Percentiles rank a stretch among this genome's conserved stretches.
Evolutionary conservation across 306 rosid species (phyloP).

Genomic region (Quercus gilva): DNA sequence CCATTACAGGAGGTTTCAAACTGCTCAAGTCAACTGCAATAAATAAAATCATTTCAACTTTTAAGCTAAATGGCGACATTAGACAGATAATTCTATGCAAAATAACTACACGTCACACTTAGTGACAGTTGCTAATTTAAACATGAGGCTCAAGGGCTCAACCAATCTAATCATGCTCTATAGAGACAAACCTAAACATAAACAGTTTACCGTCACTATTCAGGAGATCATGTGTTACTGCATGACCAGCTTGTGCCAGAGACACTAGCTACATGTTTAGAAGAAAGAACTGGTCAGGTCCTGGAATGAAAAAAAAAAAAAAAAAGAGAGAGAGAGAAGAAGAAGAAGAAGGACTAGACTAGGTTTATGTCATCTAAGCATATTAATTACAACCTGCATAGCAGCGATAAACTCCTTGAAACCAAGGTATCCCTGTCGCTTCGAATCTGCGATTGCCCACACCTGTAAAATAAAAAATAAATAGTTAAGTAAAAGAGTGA

Average conservation of each 20-base stretch:
- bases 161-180: conserved; percentile 1
- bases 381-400: conserved; percentile 54
- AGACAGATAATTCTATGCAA: background rate
- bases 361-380: background rate
- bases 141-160: background rate
- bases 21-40: conserved; percentile 57
- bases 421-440: conserved; percentile 90
- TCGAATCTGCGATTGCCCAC: conserved; percentile 93
- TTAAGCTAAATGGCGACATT: background rate
- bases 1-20: conserved; percentile 70
- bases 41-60: conserved; percentile 15
- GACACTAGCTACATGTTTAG: conserved; percentile 42
- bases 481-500: background rate
- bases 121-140: background rate
- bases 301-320: background rate
- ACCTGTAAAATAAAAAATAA: conserved; percentile 41
- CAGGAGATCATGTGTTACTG: conserved; percentile 43
- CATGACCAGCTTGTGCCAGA: conserved; percentile 53
- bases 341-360: background rate
- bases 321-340: no score
- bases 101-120: background rate
- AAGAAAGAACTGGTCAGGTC: background rate
- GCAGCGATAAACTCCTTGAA: conserved; percentile 72
- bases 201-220: conserved; percentile 37
- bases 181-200: background rate